These are phyloP conservation scores for Babesia sp. DNA, from an alignment of 169 alveolate genomes.

Conservation along the genomic window DNA sequence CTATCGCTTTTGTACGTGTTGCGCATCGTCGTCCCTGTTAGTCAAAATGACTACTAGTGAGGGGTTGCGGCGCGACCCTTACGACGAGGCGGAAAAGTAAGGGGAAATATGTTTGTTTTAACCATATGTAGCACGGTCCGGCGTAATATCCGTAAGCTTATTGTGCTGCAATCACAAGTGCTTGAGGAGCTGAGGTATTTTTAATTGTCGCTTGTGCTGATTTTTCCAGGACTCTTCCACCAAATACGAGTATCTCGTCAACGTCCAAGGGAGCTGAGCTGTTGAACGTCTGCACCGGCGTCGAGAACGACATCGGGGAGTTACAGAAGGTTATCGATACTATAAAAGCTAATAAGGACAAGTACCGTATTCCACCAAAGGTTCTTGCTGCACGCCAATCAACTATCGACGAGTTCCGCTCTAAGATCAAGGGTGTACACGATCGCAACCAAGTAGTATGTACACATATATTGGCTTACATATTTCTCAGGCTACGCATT, in stretches of 20 bases:
- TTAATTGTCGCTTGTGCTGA: background rate
- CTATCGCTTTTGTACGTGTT: background rate
- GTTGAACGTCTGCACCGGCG: conserved; percentile 29
- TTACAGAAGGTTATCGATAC: conserved; percentile 65
- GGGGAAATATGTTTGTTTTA: background rate
- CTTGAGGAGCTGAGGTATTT: conserved; percentile 35
- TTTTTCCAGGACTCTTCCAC: background rate
- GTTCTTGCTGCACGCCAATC: conserved; percentile 37
- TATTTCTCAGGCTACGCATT: background rate
- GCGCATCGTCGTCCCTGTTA: background rate
- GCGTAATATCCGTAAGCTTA: conserved; percentile 54
- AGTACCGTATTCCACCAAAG: conserved; percentile 46
- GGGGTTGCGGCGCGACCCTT: conserved; percentile 37
- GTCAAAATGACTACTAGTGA: conserved; percentile 27
- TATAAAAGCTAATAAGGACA: conserved; percentile 19
- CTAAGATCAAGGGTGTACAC: conserved; percentile 51
- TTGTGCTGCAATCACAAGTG: conserved; percentile 55
- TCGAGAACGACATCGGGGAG: conserved; percentile 59
- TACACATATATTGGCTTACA: background rate
- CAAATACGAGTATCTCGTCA: conserved; percentile 7
- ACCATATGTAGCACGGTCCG: conserved; percentile 42
- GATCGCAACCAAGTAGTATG: conserved; percentile 28
- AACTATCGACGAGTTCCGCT: conserved; percentile 56
- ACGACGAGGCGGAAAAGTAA: conserved; percentile 67
- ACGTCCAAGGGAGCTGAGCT: conserved; percentile 45